Conservation (phyloP, 2,329 filamentous ascomycete genomes). For the Pseudogymnoascus sp. region DNA sequence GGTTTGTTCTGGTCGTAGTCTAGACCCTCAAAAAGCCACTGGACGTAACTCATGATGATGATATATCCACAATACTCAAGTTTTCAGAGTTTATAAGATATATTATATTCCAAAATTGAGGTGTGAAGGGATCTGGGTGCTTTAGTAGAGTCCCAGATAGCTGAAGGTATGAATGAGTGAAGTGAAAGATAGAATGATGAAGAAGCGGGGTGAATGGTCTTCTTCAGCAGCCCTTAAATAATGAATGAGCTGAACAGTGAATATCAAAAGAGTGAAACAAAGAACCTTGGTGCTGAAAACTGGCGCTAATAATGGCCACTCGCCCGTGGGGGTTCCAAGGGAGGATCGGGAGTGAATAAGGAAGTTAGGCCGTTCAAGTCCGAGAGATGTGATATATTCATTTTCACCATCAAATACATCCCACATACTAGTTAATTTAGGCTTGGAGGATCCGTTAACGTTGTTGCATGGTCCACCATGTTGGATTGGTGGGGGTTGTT, state of each 20-base stretch:
- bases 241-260: neutral
- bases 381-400: neutral
- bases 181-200: neutral
- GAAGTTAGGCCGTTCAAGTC: neutral
- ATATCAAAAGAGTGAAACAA: neutral
- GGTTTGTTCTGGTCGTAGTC: constrained; percentile 8
- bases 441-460: neutral
- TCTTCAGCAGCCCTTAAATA: neutral
- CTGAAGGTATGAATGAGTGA: neutral
- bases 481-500: neutral
- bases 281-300: neutral
- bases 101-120: neutral
- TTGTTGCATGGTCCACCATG: neutral
- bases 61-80: neutral
- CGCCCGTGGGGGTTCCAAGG: neutral
- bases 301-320: neutral
- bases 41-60: neutral
- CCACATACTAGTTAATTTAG: neutral
- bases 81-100: neutral
- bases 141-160: neutral
- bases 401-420: neutral
- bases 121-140: neutral
- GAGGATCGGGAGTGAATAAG: too few species aligned
- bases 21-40: neutral
- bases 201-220: neutral